Evolutionary conservation across 208 protist genomes (phyloP).

Genomic region (Leishmania major): DNA sequence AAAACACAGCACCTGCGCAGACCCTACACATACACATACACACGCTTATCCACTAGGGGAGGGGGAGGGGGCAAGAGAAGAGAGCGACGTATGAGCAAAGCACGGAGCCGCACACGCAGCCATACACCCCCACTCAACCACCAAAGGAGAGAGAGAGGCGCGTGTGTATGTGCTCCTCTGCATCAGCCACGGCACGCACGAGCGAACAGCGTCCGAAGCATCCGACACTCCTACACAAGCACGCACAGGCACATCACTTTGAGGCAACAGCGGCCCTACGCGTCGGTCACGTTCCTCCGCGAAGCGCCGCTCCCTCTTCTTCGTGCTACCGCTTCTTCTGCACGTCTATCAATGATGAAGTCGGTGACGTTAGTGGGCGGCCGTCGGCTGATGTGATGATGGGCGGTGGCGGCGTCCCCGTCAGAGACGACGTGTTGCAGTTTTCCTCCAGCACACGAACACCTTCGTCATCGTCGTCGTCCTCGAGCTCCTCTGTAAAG

Average conservation of each 20-base stretch:
- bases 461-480: constrained; percentile 49
- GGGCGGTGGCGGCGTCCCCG: not conserved
- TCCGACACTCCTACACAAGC: not conserved
- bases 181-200: not conserved
- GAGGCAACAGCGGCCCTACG: not conserved
- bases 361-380: not conserved
- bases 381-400: not conserved
- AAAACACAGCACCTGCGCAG: not conserved
- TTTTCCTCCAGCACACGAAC: not conserved
- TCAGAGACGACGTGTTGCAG: not conserved
- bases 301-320: not conserved
- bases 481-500: constrained; percentile 63
- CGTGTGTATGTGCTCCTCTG: not conserved
- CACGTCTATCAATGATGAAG: not conserved
- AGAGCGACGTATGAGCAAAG: not conserved
- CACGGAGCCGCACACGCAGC: not conserved
- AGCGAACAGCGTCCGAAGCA: not conserved
- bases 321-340: not conserved
- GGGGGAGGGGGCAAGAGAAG: not conserved
- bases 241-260: not conserved
- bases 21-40: not conserved
- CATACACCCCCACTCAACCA: not conserved
- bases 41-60: not conserved
- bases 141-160: not conserved
- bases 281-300: not conserved